A percentile compares a stretch with the other conserved stretches of the same genome.
These are phyloP conservation scores for Monilinia polystroma DNA, from an alignment of 2,329 filamentous ascomycete species.

Conservation along the genomic window DNA sequence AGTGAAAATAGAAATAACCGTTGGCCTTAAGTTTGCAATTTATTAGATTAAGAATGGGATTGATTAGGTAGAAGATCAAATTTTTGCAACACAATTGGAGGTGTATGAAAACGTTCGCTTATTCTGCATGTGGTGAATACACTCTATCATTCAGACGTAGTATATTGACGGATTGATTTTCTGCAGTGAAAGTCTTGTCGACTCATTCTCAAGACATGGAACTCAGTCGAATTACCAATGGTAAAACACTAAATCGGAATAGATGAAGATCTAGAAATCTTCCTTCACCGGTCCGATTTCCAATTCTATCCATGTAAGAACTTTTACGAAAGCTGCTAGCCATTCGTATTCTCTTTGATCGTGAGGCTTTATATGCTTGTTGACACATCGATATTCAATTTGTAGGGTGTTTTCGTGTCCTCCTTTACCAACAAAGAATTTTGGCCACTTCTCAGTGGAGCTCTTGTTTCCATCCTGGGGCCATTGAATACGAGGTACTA, in stretches of 20 bases:
- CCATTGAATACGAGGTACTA: background rate
- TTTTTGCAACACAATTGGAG: too few relatives aligned
- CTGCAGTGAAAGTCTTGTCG: background rate
- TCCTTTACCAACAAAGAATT: background rate
- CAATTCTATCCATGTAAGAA: constrained; percentile 29
- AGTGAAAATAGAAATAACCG: too few relatives aligned
- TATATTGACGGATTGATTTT: too few relatives aligned
- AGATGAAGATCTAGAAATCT: background rate
- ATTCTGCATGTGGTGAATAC: too few relatives aligned
- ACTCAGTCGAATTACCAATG: background rate
- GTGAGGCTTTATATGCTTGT: constrained; percentile 6
- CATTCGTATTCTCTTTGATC: constrained; percentile 29
- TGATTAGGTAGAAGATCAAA: too few relatives aligned
- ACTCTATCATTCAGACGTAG: too few relatives aligned
- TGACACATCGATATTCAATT: background rate
- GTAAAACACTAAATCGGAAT: background rate
- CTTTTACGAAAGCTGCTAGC: constrained; percentile 28
- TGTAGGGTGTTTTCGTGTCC: background rate
- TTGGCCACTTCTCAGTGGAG: constrained; percentile 9
- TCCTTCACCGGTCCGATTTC: constrained; percentile 4
- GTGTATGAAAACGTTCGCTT: too few relatives aligned
- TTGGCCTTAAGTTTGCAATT: too few relatives aligned
- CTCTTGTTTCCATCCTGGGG: background rate
- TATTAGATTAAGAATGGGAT: too few relatives aligned
- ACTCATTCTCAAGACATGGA: background rate